Evolutionary conservation across 768 basidiomycete species (phyloP).

Genomic region (Phaeotremella fagi): DNA sequence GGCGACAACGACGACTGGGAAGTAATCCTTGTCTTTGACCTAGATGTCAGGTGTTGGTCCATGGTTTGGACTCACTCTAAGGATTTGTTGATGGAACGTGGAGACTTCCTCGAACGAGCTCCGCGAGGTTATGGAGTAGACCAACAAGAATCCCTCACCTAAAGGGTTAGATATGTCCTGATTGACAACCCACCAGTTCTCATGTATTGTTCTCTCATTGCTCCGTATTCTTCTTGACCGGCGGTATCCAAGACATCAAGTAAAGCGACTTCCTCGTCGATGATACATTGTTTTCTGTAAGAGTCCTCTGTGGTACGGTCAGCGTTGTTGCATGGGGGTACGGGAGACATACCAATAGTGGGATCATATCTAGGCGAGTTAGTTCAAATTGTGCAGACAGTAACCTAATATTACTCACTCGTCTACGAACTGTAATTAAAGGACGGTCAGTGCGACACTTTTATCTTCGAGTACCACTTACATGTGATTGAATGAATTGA

Average conservation of each 20-base stretch:
- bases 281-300: conserved; percentile 93
- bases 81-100: conserved; percentile 92
- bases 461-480: conserved; percentile 11
- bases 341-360: conserved; percentile 64
- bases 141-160: conserved; percentile 94
- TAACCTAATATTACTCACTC: conserved; percentile 31
- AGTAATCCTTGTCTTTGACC: conserved; percentile 91
- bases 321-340: neutral
- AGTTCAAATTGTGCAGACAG: neutral
- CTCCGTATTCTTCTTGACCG: conserved; percentile 97
- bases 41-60: conserved; percentile 48
- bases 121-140: conserved; percentile 96
- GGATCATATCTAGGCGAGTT: conserved; percentile 57
- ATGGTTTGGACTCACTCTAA: conserved; percentile 50
- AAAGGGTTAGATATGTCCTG: neutral
- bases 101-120: conserved; percentile 96
- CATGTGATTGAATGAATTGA: conserved; percentile 78
- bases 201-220: conserved; percentile 99
- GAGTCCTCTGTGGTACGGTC: conserved; percentile 61
- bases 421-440: conserved; percentile 43
- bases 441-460: neutral
- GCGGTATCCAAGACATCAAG: conserved; percentile 96
- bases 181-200: conserved; percentile 56
- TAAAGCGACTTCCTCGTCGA: conserved; percentile 97
- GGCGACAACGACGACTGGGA: conserved; percentile 95